Base-by-base conservation (phyloP, 1,284 basidiomycete genomes). In the Clitocybe nebularis region DNA sequence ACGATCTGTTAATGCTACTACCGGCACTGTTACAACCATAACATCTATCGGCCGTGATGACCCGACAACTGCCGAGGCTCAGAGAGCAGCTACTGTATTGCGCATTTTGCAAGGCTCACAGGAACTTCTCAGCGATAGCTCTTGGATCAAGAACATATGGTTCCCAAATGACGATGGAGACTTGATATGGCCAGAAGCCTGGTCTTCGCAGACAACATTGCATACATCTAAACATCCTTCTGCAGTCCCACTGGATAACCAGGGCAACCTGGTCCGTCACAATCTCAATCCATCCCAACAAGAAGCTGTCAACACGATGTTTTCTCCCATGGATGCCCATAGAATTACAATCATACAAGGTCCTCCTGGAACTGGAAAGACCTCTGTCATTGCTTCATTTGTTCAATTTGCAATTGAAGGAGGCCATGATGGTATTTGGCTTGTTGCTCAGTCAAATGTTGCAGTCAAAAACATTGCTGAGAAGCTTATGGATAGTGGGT, bases 401-500 rank as follows among this genome's bases (percentile, higher is more conserved):
- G 81, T 84, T 4, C 57, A 64, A 13, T 51, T 64, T 35, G 66
- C 70, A 24, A 63, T 67, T 22, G 39, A 53, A 13, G 55, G 51
- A 43, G 60, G 53, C 1, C 41, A 50, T 10, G 50, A 51, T 47
- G 78, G 77, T 2, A 74, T 86, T 6, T 89, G 84, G 83, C 69
- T 89, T 5, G 64, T 83, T 42, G 84, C 86, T 4, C 81, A 89
- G 43, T 81, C 61, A 22, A 75, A 74, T 59, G 71, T 75, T 16
- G 75, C 79, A n/a, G 77, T 83, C 19, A 83, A 81, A 61, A 83
- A 82, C 52, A 81, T 84, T 58, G 80, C 79, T 33, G 77, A 81
- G 55, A 82, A 79, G 57, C 62, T 83, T 2, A 55, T 61, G 3
- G 57, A 66, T 19, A 58, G 68, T 39, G 61, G 61, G 0, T 77